Percentiles rank a stretch among this genome's conserved stretches.
Conservation (phyloP, 805 yeast genomes). For the Starmerella stigmatis region DNA sequence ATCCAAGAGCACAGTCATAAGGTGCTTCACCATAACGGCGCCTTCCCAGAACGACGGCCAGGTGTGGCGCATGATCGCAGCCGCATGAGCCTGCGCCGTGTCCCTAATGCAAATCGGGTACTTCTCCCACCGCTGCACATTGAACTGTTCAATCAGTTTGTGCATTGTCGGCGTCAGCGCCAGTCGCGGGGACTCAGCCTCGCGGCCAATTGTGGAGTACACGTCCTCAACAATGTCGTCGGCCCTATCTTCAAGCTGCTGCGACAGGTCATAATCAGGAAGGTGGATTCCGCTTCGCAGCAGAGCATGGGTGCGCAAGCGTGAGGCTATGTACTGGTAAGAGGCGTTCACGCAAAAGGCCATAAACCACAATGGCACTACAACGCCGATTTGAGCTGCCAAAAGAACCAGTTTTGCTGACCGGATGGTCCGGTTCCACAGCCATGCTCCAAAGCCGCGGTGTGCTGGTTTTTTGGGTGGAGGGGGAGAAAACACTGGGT, state of each 20-base stretch:
- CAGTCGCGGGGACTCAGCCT: slow-evolving; percentile 14
- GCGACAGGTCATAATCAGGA: slow-evolving; percentile 23
- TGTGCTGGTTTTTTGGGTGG: background rate
- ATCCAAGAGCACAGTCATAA: background rate
- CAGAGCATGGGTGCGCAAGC: slow-evolving; percentile 27
- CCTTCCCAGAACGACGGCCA: slow-evolving; percentile 58
- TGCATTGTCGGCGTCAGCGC: slow-evolving; percentile 34
- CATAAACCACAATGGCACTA: slow-evolving; percentile 55
- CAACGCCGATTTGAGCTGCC: slow-evolving; percentile 37
- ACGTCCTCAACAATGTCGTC: slow-evolving; percentile 23
- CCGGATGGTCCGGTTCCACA: background rate
- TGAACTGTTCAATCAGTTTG: slow-evolving; percentile 46
- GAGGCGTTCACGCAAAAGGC: slow-evolving; percentile 43
- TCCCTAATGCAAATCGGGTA: slow-evolving; percentile 58
- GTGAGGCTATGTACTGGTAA: slow-evolving; percentile 36
- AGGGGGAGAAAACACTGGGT: slow-evolving; percentile 19
- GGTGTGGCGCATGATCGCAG: slow-evolving; percentile 60
- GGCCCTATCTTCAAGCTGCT: slow-evolving; percentile 22
- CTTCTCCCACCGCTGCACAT: slow-evolving; percentile 55
- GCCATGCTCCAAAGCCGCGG: background rate
- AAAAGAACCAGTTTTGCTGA: slow-evolving; percentile 27
- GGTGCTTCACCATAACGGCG: slow-evolving; percentile 33
- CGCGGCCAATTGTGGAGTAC: slow-evolving; percentile 19
- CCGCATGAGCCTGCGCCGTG: slow-evolving; percentile 67
- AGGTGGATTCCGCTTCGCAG: slow-evolving; percentile 6